Conservation (phyloP, 2,329 filamentous ascomycete genomes). For the Aspergillus sp. region DNA sequence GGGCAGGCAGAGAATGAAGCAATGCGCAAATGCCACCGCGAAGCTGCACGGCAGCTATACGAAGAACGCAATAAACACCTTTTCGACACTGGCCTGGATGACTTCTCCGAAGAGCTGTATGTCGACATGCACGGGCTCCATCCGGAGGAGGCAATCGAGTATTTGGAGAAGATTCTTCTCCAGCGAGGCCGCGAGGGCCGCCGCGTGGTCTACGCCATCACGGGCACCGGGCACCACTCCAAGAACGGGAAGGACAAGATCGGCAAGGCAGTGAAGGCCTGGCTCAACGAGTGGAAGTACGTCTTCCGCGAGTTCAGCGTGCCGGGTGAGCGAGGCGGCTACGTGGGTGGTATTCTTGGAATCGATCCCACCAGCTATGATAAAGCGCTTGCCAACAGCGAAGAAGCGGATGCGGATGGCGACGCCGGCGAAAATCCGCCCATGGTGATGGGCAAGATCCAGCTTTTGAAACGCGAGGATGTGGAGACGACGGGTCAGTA, state of each 20-base stretch:
- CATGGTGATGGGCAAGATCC: constrained; percentile 35
- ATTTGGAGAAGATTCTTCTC: constrained; percentile 76
- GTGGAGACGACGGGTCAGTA: constrained; percentile 19
- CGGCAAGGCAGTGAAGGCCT: constrained; percentile 81
- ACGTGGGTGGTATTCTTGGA: constrained; percentile 57
- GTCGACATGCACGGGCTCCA: constrained; percentile 98
- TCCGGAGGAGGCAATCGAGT: constrained; percentile 91
- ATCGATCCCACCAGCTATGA: constrained; percentile 55
- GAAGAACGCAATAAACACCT: constrained; percentile 78
- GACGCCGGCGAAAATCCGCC: constrained; percentile 16
- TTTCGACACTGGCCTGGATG: constrained; percentile 31
- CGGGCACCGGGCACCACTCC: constrained; percentile 91
- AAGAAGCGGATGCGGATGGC: constrained; percentile 15
- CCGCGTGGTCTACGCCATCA: constrained; percentile 85
- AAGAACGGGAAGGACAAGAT: constrained; percentile 99
- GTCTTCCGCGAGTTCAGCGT: constrained; percentile 94
- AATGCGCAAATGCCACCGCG: constrained; percentile 93
- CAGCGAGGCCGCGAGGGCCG: constrained; percentile 63
- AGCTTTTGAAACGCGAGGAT: constrained; percentile 38
- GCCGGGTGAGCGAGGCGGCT: constrained; percentile 78
- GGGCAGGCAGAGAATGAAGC: constrained; percentile 95
- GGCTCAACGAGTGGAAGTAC: constrained; percentile 92
- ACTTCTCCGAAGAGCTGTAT: constrained; percentile 63
- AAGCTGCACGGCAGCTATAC: constrained; percentile 84
- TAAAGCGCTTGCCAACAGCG: constrained; percentile 21